Evolutionary conservation across 2,329 filamentous ascomycete species (phyloP), one percentile per base, ranked within the genome.

Genomic region (Bisporella sp.): DNA sequence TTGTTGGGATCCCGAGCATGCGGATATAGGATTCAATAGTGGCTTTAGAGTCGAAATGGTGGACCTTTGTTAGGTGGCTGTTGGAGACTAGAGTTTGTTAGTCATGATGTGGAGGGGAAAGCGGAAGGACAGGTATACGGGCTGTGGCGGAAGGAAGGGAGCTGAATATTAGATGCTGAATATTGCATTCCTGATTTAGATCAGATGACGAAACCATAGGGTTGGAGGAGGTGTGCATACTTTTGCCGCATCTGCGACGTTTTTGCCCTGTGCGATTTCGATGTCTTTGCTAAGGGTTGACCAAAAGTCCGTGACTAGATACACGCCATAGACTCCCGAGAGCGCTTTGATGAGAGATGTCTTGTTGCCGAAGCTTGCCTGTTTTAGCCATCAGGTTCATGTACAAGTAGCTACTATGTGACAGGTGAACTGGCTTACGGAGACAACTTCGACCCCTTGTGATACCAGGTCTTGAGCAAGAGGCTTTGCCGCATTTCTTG

Each of bases 111-210:
- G 9, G 6, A 32, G 4, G 12, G 21, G 29, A 29, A 31, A 12
- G 31, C 13, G 5, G 31, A 30, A 9, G 6, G 37, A 11, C 21
- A 21, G 13, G 42, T 11, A 4, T 41, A 48, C 37, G 13, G 48
- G 71, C 62, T 0, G 49, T 64, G 48, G 71, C 55, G 51, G 71
- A 58, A 21, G 63, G 54, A 2, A 73, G 62, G 5, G 68, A 68
- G 51, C 66, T 72, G 58, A 68, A 74, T 55, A 74, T 64, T 41
- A 73, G 57, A 49, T 72, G 69, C 57, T 70, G 53, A 0, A 70
- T 69, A 5, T 69, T 69, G 0, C 64, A 60, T 5, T 62, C 62
- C 50, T 70, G 52, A 47, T 35, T 48, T 41, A 41, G 37, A 41
- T 21, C 21, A 21, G 21, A 2, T 21, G 21, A 21, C 21, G 21